Percentiles rank a stretch among this genome's conserved stretches.
Evolutionary conservation across 257 asterid genomes (phyloP).

Genomic region (Primulina huaijiensis): DNA sequence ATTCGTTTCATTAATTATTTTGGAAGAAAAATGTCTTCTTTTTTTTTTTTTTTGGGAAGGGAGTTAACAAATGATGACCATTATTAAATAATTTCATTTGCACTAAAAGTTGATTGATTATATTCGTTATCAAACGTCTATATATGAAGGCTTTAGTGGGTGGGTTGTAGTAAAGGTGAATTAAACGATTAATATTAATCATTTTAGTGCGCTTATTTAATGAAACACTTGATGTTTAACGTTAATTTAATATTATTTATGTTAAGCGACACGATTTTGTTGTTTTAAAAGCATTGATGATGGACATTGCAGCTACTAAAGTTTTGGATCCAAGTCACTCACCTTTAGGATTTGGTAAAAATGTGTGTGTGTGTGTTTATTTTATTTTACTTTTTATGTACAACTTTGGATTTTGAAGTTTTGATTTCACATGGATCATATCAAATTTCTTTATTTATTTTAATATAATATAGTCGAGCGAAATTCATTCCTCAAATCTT

Average conservation of each 20-base stretch:
- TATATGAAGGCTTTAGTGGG: conserved; percentile 30
- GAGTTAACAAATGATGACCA: not conserved
- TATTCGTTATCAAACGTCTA: conserved; percentile 19
- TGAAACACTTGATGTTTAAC: conserved; percentile 23
- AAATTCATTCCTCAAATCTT: no score
- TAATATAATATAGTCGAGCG: no score
- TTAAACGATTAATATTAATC: conserved; percentile 25
- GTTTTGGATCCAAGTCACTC: no score
- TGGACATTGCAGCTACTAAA: not conserved
- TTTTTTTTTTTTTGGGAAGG: not conserved
- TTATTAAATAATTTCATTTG: not conserved
- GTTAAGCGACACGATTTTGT: not conserved
- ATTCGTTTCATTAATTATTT: not conserved
- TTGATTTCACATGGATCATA: no score
- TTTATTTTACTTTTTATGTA: no score
- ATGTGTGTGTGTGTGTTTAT: no score
- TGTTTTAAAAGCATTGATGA: not conserved
- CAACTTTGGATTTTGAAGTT: no score
- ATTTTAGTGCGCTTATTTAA: conserved; percentile 32
- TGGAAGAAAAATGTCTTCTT: not conserved
- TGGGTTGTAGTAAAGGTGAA: conserved; percentile 30
- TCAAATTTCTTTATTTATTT: no score
- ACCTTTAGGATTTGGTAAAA: no score
- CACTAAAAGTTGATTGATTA: conserved; percentile 8
- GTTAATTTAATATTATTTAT: not conserved